Percentiles rank a stretch among this genome's conserved stretches.
Conservation (phyloP, 1,284 basidiomycete genomes). For the Pascua sp. region DNA sequence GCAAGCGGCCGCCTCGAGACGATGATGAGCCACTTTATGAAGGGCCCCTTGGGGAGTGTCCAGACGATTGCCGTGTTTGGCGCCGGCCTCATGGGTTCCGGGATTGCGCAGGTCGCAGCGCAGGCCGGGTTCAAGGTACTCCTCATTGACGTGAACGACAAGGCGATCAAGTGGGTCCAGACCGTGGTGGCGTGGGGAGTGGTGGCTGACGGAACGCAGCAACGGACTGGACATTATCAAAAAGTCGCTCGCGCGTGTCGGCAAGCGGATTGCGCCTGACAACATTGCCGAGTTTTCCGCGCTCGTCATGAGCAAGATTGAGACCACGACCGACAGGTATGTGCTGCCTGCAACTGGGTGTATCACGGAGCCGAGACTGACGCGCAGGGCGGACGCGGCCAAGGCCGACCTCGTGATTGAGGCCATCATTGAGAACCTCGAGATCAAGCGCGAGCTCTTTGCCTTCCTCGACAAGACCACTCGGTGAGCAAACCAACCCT, state of each 20-base stretch:
- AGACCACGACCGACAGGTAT: conserved; percentile 53
- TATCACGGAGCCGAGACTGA: no score
- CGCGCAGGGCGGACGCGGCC: conserved; percentile 48
- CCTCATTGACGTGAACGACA: conserved; percentile 49
- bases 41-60: conserved; percentile 13
- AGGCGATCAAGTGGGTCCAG: conserved; percentile 36
- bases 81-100: conserved; percentile 55
- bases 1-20: no score
- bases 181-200: no score
- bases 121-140: conserved; percentile 51
- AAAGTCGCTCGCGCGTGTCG: conserved; percentile 55
- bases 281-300: conserved; percentile 44
- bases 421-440: conserved; percentile 58
- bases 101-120: conserved; percentile 54
- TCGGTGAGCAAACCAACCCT: conserved; percentile 32
- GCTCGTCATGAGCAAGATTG: conserved; percentile 51
- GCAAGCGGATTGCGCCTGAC: conserved; percentile 53
- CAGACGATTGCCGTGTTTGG: conserved; percentile 51
- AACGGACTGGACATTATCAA: conserved; percentile 56
- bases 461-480: conserved; percentile 54
- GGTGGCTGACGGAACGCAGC: conserved; percentile 41
- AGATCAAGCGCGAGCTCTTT: conserved; percentile 57
- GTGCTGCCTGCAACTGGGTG: conserved; percentile 1
- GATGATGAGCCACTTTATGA: no score
- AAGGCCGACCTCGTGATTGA: conserved; percentile 57